These are phyloP conservation scores for Hirschfeldia incana DNA, from an alignment of 345 rosid genomes.

Conservation along the genomic window DNA sequence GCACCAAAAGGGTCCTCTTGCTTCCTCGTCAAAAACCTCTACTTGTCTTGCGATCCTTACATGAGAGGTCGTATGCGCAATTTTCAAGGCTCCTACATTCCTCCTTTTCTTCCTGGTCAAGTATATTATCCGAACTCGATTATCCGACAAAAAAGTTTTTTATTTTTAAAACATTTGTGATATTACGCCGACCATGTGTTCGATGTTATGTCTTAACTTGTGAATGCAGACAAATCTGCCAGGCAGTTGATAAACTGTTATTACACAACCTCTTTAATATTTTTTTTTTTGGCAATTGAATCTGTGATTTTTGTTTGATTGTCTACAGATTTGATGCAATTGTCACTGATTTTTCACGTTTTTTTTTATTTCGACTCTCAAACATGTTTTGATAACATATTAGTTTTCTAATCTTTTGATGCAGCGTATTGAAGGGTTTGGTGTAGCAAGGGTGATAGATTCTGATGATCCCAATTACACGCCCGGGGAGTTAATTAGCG, in stretches of 20 bases:
- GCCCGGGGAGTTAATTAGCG: conserved; percentile 60
- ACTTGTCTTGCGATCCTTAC: conserved; percentile 59
- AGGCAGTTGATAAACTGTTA: no score
- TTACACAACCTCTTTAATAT: neutral
- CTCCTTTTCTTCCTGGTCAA: conserved; percentile 47
- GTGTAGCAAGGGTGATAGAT: conserved; percentile 63
- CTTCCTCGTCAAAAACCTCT: conserved; percentile 50
- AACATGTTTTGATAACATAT: neutral
- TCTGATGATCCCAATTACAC: conserved; percentile 57
- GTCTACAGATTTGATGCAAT: neutral
- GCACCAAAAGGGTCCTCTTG: conserved; percentile 39
- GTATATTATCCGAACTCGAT: conserved; percentile 19
- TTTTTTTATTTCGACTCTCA: neutral
- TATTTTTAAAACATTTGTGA: neutral
- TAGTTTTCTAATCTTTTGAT: conserved; percentile 9
- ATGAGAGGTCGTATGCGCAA: conserved; percentile 51
- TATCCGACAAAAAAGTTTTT: neutral
- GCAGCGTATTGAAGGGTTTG: conserved; percentile 73
- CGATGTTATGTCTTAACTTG: conserved; percentile 9
- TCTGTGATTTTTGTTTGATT: neutral
- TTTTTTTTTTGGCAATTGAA: neutral
- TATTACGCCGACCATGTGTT: conserved; percentile 16
- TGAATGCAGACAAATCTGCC: no score
- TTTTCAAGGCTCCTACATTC: conserved; percentile 31
- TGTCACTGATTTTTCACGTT: neutral